Conservation (phyloP, 768 basidiomycete species). For the Hygrophorus pudorinus region DNA sequence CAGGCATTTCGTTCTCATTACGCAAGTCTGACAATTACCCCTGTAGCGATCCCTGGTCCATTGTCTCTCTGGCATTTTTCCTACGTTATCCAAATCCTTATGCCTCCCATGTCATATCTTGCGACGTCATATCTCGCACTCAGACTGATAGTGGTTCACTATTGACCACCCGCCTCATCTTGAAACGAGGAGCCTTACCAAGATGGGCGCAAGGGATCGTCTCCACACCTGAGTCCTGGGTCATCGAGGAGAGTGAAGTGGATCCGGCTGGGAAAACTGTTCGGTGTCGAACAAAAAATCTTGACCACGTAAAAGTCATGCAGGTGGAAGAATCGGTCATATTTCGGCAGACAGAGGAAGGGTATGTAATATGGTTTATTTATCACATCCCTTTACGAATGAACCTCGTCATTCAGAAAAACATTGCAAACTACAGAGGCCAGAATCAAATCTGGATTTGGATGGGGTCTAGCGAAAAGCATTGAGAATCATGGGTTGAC, state of each 20-base stretch:
- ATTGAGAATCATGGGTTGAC: constrained; percentile 83
- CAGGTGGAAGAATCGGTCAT: constrained; percentile 78
- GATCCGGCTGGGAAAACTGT: constrained; percentile 74
- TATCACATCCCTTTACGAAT: background rate
- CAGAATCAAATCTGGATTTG: constrained; percentile 78
- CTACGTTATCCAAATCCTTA: constrained; percentile 95
- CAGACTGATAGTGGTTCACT: constrained; percentile 67
- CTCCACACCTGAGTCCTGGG: constrained; percentile 84
- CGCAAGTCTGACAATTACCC: background rate
- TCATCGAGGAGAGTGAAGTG: constrained; percentile 91
- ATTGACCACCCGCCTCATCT: constrained; percentile 80
- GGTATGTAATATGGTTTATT: constrained; percentile 36
- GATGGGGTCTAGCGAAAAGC: constrained; percentile 80
- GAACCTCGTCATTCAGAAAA: constrained; percentile 34
- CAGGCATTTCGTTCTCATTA: constrained; percentile 10
- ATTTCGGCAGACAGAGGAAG: constrained; percentile 57
- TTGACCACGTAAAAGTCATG: constrained; percentile 93
- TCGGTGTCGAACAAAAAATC: constrained; percentile 73
- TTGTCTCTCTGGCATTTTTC: constrained; percentile 88
- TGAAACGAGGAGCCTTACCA: constrained; percentile 87
- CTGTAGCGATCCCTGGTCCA: constrained; percentile 83
- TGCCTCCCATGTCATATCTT: constrained; percentile 86
- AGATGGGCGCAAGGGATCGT: constrained; percentile 84
- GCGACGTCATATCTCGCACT: constrained; percentile 85
- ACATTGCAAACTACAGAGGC: constrained; percentile 83